Conservation (phyloP, 164 flowering plant species). For the Magnolia kwangsiensis region DNA sequence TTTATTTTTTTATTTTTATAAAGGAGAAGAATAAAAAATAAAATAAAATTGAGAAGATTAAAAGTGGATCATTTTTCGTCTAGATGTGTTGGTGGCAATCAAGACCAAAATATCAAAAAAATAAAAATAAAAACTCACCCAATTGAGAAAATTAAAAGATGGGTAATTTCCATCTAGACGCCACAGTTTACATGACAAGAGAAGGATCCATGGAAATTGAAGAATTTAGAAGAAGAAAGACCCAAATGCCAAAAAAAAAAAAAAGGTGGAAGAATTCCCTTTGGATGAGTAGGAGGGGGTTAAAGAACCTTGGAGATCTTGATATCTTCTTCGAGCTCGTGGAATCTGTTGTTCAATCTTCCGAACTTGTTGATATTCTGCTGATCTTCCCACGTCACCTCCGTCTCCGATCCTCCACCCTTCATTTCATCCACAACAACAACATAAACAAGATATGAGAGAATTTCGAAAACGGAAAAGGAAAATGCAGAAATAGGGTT, state of each 20-base stretch:
- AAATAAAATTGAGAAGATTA: too few relatives aligned
- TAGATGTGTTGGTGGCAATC: too few relatives aligned
- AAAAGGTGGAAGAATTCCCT: neutral
- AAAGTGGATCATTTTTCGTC: neutral
- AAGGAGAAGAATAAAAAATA: neutral
- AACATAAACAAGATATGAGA: too few relatives aligned
- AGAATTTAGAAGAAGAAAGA: too few relatives aligned
- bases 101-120: too few relatives aligned
- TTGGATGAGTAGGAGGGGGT: neutral
- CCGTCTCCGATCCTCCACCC: constrained; percentile 62
- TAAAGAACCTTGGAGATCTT: constrained; percentile 60
- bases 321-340: constrained; percentile 92
- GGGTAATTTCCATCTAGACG: neutral
- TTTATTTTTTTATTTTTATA: too few relatives aligned
- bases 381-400: constrained; percentile 99
- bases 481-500: neutral
- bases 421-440: constrained; percentile 4
- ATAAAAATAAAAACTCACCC: too few relatives aligned
- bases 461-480: neutral
- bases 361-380: constrained; percentile 92
- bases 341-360: constrained; percentile 77
- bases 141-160: too few relatives aligned
- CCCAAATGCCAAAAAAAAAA: neutral
- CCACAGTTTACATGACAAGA: neutral
- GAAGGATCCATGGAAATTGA: neutral